Conservation (phyloP, 2,329 filamentous ascomycete species). For the Aspergillus brunneoviolaceus region DNA sequence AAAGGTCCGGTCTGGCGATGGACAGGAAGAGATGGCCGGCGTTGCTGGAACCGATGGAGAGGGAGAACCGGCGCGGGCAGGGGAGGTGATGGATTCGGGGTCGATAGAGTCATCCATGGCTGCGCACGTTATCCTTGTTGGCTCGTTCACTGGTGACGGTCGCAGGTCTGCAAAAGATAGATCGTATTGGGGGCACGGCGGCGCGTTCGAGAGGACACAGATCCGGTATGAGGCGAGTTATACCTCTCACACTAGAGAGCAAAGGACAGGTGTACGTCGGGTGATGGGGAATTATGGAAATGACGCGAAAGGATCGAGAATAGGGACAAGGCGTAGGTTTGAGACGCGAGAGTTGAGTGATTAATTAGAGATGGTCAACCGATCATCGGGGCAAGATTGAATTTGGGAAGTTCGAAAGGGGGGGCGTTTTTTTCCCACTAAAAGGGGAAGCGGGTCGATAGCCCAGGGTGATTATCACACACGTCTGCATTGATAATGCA, state of each 20-base stretch:
- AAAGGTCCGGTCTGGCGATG: constrained; percentile 46
- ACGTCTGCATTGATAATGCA: constrained; percentile 34
- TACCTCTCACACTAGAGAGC: constrained; percentile 10
- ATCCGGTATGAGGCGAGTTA: constrained; percentile 5
- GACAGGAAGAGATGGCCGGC: constrained; percentile 45
- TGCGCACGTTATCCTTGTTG: constrained; percentile 12
- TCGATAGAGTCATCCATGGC: constrained; percentile 32
- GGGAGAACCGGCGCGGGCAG: constrained; percentile 37
- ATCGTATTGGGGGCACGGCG: constrained; percentile 4
- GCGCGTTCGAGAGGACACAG: constrained; percentile 5
- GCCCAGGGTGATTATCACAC: constrained; percentile 11
- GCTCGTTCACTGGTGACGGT: constrained; percentile 3
- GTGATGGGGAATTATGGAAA: constrained; percentile 8
- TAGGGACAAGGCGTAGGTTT: constrained; percentile 16
- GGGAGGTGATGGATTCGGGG: constrained; percentile 21
- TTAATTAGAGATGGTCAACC: constrained; percentile 17
- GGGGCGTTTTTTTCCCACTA: constrained; percentile 23
- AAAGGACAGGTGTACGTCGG: constrained; percentile 23
- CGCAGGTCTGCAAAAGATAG: constrained; percentile 9
- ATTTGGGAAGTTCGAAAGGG: constrained; percentile 23
- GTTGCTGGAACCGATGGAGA: constrained; percentile 44
- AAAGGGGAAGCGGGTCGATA: constrained; percentile 29
- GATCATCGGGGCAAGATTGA: constrained; percentile 22
- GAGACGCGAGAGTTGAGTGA: not conserved
- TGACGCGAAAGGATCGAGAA: constrained; percentile 10